phyloP scores from a whole-genome alignment of 805 yeast species.

The Sugiyamaella chiloensis region DNA sequence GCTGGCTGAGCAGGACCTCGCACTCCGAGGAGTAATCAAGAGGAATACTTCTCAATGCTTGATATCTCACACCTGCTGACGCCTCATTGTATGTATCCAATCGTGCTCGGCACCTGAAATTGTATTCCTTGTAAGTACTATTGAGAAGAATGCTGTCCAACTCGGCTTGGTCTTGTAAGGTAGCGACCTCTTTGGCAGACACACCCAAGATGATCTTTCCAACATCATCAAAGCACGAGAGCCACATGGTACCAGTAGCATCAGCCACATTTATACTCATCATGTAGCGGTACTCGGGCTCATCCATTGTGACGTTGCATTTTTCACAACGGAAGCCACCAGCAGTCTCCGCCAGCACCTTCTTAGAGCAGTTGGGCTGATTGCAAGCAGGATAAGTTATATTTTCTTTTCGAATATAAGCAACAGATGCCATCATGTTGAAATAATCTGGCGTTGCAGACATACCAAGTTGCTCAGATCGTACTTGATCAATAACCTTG shows the following conservation, averaged over 20 bases:
- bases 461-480: constrained; percentile 64
- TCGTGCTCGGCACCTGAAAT: constrained; percentile 75
- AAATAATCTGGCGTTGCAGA: constrained; percentile 80
- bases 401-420: constrained; percentile 61
- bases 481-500: constrained; percentile 63
- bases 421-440: constrained; percentile 68
- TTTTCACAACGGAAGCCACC: constrained; percentile 92
- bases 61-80: constrained; percentile 63
- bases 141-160: constrained; percentile 46
- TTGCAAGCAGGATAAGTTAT: constrained; percentile 90
- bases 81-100: constrained; percentile 78
- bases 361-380: constrained; percentile 69
- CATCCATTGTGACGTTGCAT: constrained; percentile 66
- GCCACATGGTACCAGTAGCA: constrained; percentile 78
- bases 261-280: constrained; percentile 77
- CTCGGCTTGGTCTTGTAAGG: constrained; percentile 38
- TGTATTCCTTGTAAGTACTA: constrained; percentile 63
- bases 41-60: constrained; percentile 47
- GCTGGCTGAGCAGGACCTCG: constrained; percentile 22
- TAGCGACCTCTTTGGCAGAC: constrained; percentile 59
- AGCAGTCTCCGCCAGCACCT: constrained; percentile 69
- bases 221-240: constrained; percentile 81
- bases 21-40: constrained; percentile 32
- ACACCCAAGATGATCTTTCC: constrained; percentile 69
- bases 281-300: constrained; percentile 78